A percentile compares a stretch with the other conserved stretches of the same genome.
These are phyloP conservation scores for Mycena rosella DNA, from an alignment of 768 basidiomycete genomes.

Conservation along the genomic window DNA sequence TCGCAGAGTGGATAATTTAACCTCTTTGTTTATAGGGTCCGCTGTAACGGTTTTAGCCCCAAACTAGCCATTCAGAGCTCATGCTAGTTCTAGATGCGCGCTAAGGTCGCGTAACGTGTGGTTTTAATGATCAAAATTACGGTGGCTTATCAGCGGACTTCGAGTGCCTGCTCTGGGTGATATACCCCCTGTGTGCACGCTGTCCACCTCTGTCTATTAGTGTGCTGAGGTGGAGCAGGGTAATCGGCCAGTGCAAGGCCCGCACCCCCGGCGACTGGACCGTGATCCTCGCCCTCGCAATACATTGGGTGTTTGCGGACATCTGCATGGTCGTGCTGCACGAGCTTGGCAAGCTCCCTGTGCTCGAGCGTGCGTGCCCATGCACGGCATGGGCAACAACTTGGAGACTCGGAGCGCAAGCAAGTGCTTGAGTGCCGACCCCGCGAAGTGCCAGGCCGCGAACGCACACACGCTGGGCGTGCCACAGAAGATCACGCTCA, in stretches of 20 bases:
- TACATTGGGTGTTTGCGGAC: constrained; percentile 43
- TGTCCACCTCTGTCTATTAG: not conserved
- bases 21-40: too few species aligned
- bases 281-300: constrained; percentile 47
- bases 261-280: constrained; percentile 47
- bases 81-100: too few species aligned
- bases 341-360: constrained; percentile 39
- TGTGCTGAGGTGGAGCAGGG: constrained; percentile 20
- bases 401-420: not conserved
- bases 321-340: constrained; percentile 46
- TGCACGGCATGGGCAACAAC: not conserved
- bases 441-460: too few species aligned
- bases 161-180: constrained; percentile 50
- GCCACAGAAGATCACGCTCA: constrained; percentile 53
- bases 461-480: too few species aligned
- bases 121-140: too few species aligned
- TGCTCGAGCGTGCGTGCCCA: too few species aligned
- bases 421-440: too few species aligned
- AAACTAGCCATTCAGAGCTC: too few species aligned
- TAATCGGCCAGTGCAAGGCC: constrained; percentile 42
- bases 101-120: too few species aligned
- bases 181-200: constrained; percentile 46
- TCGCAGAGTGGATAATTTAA: too few species aligned
- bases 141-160: too few species aligned
- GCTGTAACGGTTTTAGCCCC: too few species aligned